Evolutionary conservation across 345 rosid species (phyloP).

Genomic region (Populus alba): DNA sequence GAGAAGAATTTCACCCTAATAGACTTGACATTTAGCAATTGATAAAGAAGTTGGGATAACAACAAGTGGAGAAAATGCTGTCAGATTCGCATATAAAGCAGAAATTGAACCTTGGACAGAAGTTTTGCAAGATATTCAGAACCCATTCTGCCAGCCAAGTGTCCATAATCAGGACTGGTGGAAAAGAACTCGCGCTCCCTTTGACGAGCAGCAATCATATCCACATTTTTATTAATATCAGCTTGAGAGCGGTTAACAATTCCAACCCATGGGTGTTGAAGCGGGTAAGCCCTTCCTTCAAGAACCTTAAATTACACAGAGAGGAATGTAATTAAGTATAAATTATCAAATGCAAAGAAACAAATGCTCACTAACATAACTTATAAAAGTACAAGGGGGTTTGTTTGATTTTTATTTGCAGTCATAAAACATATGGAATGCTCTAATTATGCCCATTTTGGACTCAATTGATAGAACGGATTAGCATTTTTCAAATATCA

Average conservation of each 20-base stretch:
- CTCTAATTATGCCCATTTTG: not conserved
- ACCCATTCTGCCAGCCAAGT: conserved; percentile 34
- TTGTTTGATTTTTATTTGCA: not conserved
- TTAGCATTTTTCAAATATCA: not conserved
- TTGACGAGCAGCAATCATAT: conserved; percentile 31
- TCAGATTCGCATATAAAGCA: not conserved
- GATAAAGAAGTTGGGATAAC: not conserved
- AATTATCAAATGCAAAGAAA: not conserved
- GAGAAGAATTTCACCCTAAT: not conserved
- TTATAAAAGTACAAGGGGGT: not conserved
- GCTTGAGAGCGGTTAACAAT: conserved; percentile 37
- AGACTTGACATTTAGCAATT: not conserved
- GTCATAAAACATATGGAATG: not conserved
- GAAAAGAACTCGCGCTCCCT: conserved; percentile 29
- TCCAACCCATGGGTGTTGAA: conserved; percentile 36
- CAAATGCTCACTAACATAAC: not conserved
- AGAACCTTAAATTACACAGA: conserved; percentile 15
- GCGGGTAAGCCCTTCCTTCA: conserved; percentile 30
- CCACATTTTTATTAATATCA: conserved; percentile 26
- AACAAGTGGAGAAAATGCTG: not conserved
- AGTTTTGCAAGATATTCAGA: conserved; percentile 31
- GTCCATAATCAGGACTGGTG: conserved; percentile 32
- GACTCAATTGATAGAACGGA: not conserved
- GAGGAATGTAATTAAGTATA: not conserved
- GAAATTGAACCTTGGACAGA: conserved; percentile 25